Conservation (phyloP, 1,284 basidiomycete species). For the Leccinum pachyderme region DNA sequence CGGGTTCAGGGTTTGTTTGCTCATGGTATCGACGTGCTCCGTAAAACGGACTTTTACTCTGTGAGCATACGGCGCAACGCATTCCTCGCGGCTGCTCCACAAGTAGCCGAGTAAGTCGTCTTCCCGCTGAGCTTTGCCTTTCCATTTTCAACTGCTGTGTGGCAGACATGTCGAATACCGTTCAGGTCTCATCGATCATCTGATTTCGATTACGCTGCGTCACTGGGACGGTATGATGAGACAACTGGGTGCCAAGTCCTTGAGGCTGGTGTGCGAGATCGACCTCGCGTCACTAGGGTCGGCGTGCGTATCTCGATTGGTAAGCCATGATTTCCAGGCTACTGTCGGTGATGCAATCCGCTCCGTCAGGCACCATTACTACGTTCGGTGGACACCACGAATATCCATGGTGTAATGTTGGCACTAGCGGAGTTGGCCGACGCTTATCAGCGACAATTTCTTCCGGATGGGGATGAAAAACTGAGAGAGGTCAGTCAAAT, state of each 20-base stretch:
- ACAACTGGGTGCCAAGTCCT: conserved; percentile 74
- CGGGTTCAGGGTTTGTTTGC: conserved; percentile 75
- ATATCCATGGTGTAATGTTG: conserved; percentile 82
- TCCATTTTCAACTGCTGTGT: conserved; percentile 6
- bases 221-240: conserved; percentile 93
- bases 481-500: conserved; percentile 38
- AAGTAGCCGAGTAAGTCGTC: conserved; percentile 74
- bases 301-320: conserved; percentile 48
- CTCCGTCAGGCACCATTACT: conserved; percentile 53
- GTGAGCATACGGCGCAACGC: conserved; percentile 85
- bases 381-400: conserved; percentile 63
- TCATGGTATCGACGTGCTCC: conserved; percentile 90
- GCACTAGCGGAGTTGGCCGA: conserved; percentile 71
- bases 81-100: conserved; percentile 80
- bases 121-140: conserved; percentile 5
- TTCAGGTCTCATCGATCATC: conserved; percentile 66
- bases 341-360: conserved; percentile 10
- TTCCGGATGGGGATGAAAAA: conserved; percentile 31
- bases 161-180: conserved; percentile 72
- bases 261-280: conserved; percentile 65
- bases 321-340: conserved; percentile 32
- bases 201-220: conserved; percentile 72
- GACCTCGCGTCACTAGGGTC: conserved; percentile 58
- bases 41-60: conserved; percentile 93
- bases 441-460: conserved; percentile 41